Base-by-base conservation (phyloP, 257 asterid species). In the Gentiana dahurica region DNA sequence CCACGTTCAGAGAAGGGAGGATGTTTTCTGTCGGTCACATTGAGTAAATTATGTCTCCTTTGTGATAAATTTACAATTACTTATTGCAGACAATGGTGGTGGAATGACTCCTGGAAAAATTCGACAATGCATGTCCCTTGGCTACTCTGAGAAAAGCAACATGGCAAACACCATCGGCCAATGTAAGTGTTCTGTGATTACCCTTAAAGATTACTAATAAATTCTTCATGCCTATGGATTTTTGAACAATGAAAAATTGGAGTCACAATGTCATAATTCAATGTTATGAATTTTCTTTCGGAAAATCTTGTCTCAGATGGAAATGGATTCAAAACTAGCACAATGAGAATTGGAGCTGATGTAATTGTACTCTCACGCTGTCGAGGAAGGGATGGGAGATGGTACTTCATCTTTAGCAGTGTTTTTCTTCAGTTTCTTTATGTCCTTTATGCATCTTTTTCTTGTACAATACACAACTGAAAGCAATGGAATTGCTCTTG, bases 311-410 rank as follows among this genome's bases (percentile, higher is more conserved):
- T 75, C 39, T 68, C 79, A 92, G 98, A 92, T 81, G 98, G 98
- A 66, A 92, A 92, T 73, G 97, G 98, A 56, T 92, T 92, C 68
- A 92, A 92, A 85, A 92, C 98, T 7, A 92, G 98, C 75, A 92
- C 98, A 44, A 92, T 92, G 98, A 92, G 98, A 68, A 95, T 92
- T 69, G 98, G 98, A 39, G 97, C 98, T 34, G 98, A 92, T 85
- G 98, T 85, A 38, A 83, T 92, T 65, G 98, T 92, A 44, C 85
- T 91, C 75, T 88, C 98, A 62, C 88, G 95, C 37, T 73, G 78
- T 65, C 36, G 54, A 66, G 94, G 89, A 70, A 65, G 67, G 51
- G 71, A 64, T 53, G 94, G 82, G 50, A 74, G 61, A 71, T 83
- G 98, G 98, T 92, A 24, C 24, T 24, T 24, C 24, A 24, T 24